Evolutionary conservation across 179 eudicot genomes (phyloP).

Genomic region (Silene coronaria): DNA sequence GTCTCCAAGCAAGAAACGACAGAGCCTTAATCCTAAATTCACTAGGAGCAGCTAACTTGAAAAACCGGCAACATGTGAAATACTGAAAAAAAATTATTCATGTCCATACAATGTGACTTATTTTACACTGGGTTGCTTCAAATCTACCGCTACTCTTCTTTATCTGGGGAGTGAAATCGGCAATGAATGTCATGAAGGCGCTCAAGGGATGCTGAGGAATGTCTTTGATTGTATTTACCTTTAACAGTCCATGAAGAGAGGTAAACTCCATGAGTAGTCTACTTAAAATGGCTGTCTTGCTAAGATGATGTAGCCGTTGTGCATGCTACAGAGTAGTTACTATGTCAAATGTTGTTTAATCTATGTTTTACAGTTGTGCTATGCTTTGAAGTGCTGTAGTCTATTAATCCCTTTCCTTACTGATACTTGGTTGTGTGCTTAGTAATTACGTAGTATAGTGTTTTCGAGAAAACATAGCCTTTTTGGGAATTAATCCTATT

Average conservation of each 20-base stretch:
- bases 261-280: constrained; percentile 28
- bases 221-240: constrained; percentile 15
- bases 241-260: constrained; percentile 59
- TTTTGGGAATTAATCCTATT: not conserved
- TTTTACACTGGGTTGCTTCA: too few relatives aligned
- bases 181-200: too few relatives aligned
- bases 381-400: not conserved
- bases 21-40: too few relatives aligned
- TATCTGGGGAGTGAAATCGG: too few relatives aligned
- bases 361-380: not conserved
- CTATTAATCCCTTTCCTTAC: not conserved
- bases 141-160: too few relatives aligned
- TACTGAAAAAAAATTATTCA: too few relatives aligned
- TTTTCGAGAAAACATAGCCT: not conserved
- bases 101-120: too few relatives aligned
- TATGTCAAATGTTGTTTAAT: not conserved
- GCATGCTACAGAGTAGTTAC: not conserved
- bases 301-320: not conserved
- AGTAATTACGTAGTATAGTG: not conserved
- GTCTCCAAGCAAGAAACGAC: too few relatives aligned
- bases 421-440: not conserved
- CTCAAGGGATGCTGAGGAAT: too few relatives aligned
- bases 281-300: not conserved
- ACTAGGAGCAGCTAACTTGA: too few relatives aligned
- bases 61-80: too few relatives aligned